Evolutionary conservation across 345 rosid genomes (phyloP).

Genomic region (Aethionema arabicum): DNA sequence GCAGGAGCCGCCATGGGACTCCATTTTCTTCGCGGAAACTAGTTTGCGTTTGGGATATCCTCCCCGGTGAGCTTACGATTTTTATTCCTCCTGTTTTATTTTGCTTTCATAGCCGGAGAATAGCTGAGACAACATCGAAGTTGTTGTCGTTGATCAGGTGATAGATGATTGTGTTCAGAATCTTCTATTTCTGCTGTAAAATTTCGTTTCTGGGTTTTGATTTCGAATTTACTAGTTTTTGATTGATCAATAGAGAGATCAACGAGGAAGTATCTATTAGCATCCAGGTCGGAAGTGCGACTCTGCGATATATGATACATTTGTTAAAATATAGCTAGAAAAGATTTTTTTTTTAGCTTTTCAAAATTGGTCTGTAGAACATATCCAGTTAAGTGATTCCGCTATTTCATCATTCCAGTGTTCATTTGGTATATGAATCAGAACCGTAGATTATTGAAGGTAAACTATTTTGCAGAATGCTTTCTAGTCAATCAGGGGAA

Average conservation of each 20-base stretch:
- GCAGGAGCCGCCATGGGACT: conserved; percentile 50
- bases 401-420: too few relatives aligned
- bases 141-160: neutral
- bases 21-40: conserved; percentile 67
- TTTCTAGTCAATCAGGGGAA: conserved; percentile 41
- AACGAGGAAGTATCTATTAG: neutral
- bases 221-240: neutral
- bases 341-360: too few relatives aligned
- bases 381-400: too few relatives aligned
- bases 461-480: conserved; percentile 17
- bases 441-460: neutral
- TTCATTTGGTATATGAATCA: neutral
- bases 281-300: too few relatives aligned
- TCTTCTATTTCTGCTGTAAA: neutral
- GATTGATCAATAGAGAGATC: neutral
- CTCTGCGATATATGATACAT: too few relatives aligned
- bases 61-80: conserved; percentile 47
- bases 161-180: neutral
- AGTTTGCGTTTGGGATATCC: conserved; percentile 63
- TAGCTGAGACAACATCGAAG: neutral
- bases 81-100: neutral
- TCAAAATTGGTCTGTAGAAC: too few relatives aligned
- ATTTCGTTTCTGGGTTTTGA: neutral
- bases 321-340: too few relatives aligned
- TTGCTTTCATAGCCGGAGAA: conserved; percentile 5